Evolutionary conservation across 441 rosid species (phyloP).

Genomic region (Adansonia rubrostipa): DNA sequence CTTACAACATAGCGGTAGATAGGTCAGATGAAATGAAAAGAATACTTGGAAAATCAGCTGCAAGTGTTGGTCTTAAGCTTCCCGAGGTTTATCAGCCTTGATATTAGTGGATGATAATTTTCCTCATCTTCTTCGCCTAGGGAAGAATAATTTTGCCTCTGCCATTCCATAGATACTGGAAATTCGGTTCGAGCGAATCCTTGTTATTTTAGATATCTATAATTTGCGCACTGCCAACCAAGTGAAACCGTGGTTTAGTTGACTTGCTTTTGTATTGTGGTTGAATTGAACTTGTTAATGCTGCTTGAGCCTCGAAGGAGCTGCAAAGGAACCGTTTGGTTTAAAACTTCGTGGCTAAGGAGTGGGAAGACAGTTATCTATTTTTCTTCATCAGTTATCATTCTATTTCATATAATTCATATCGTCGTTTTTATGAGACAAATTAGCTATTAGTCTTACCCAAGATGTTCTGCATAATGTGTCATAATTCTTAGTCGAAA

Average conservation of each 20-base stretch:
- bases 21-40: slow-evolving; percentile 84
- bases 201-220: not conserved
- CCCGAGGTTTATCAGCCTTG: slow-evolving; percentile 56
- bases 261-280: slow-evolving; percentile 1
- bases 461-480: not conserved
- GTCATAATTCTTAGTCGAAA: not conserved
- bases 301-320: slow-evolving; percentile 17
- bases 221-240: not conserved
- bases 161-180: not conserved
- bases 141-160: slow-evolving; percentile 11
- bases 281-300: not conserved
- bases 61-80: slow-evolving; percentile 90
- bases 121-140: slow-evolving; percentile 15
- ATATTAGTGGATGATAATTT: slow-evolving; percentile 22
- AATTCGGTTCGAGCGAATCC: slow-evolving; percentile 4
- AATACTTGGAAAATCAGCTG: slow-evolving; percentile 76
- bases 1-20: slow-evolving; percentile 93
- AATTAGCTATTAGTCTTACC: not conserved
- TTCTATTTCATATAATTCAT: not conserved
- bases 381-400: not conserved
- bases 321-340: not conserved
- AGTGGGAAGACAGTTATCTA: not conserved
- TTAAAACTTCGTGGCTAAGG: not conserved
- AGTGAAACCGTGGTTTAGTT: slow-evolving; percentile 1
- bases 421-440: not conserved